Conservation (phyloP, 257 asterid species). For the Penstemon newberryi region DNA sequence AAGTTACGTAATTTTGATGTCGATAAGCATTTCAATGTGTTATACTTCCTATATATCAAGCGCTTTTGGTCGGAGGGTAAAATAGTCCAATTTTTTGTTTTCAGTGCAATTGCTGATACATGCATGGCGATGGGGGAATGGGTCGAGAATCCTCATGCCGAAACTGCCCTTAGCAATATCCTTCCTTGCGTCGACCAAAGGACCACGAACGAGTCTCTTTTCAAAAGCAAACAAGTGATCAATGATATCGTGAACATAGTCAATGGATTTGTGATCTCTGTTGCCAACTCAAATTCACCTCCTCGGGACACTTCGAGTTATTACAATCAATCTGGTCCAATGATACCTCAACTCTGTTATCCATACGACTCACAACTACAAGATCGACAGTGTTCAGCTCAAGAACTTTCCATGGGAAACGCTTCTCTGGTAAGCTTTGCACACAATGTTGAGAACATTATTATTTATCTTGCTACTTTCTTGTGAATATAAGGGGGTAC, state of each 20-base stretch:
- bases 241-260: conserved; percentile 66
- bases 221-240: conserved; percentile 81
- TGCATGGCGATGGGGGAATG: conserved; percentile 98
- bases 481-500: no score
- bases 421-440: conserved; percentile 60
- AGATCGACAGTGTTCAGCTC: conserved; percentile 60
- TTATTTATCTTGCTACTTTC: no score
- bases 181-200: conserved; percentile 94
- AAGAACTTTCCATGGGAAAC: conserved; percentile 67
- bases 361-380: conserved; percentile 78
- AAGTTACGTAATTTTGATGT: conserved; percentile 31
- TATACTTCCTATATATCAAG: background rate
- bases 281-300: conserved; percentile 72
- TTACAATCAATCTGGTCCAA: conserved; percentile 84
- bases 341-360: conserved; percentile 74
- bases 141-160: conserved; percentile 97
- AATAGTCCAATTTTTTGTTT: conserved; percentile 16
- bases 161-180: conserved; percentile 90
- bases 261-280: conserved; percentile 63
- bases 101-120: conserved; percentile 76
- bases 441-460: no score
- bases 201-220: conserved; percentile 81
- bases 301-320: conserved; percentile 41
- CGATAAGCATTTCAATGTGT: background rate
- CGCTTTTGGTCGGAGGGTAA: background rate